A percentile compares a stretch with the other conserved stretches of the same genome.
These are phyloP conservation scores for Posidonia oceanica DNA, from an alignment of 116 monocot species.

Conservation along the genomic window DNA sequence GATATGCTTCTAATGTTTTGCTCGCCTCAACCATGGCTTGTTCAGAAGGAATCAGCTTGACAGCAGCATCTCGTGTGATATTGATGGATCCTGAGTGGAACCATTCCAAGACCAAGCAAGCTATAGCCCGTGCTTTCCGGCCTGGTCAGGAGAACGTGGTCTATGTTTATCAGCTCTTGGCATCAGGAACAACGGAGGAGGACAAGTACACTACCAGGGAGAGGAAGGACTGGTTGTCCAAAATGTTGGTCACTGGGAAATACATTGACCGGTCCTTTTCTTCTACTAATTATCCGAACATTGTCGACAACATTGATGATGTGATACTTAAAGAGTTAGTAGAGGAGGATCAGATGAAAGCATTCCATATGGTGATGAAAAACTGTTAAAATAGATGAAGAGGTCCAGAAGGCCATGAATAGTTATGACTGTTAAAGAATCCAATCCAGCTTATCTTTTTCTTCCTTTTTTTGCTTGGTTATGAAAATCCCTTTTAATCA, in stretches of 20 bases:
- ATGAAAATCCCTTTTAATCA: not conserved
- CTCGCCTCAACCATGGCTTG: slow-evolving; percentile 72
- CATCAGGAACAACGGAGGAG: slow-evolving; percentile 63
- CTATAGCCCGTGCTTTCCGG: slow-evolving; percentile 64
- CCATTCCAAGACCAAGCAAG: slow-evolving; percentile 63
- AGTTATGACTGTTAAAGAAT: not conserved
- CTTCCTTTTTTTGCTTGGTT: not conserved
- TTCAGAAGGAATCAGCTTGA: slow-evolving; percentile 70
- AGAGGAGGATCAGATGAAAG: slow-evolving; percentile 28
- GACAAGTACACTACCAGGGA: slow-evolving; percentile 46
- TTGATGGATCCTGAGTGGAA: slow-evolving; percentile 83
- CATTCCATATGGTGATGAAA: slow-evolving; percentile 42
- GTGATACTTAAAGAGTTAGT: slow-evolving; percentile 52
- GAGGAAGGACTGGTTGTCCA: slow-evolving; percentile 66
- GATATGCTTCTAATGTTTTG: slow-evolving; percentile 37
- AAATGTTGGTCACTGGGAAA: slow-evolving; percentile 42
- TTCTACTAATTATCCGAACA: not conserved
- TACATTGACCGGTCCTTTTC: slow-evolving; percentile 27
- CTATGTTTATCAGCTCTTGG: slow-evolving; percentile 61
- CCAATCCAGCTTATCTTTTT: not conserved
- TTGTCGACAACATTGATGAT: slow-evolving; percentile 29
- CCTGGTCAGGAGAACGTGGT: slow-evolving; percentile 56
- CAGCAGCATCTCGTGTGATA: slow-evolving; percentile 65
- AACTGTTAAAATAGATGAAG: not conserved
- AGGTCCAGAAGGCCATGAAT: not conserved